A percentile compares a stretch with the other conserved stretches of the same genome.
Evolutionary conservation across 2,329 filamentous ascomycete species (phyloP).

Genomic region (Ampelomyces quisqualis): DNA sequence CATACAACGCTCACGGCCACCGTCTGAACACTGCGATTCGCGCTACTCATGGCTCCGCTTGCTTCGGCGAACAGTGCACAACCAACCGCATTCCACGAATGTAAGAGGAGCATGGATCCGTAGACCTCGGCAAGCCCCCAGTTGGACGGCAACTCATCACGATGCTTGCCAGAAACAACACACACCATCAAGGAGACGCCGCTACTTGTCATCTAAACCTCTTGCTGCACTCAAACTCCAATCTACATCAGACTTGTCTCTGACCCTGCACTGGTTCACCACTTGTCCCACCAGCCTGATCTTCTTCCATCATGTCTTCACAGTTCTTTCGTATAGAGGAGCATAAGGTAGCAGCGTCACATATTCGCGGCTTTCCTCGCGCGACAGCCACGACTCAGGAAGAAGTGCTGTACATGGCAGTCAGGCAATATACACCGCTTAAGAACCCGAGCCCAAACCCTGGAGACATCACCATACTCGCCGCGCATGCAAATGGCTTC

Average conservation of each 20-base stretch:
- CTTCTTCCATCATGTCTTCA: conserved; percentile 39
- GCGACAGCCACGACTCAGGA: conserved; percentile 73
- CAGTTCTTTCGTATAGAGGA: conserved; percentile 66
- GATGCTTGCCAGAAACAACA: conserved; percentile 6
- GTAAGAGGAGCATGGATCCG: conserved; percentile 4
- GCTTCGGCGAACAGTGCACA: no score
- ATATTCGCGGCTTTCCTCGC: conserved; percentile 79
- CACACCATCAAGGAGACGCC: not conserved
- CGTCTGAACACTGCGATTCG: no score
- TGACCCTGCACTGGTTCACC: not conserved
- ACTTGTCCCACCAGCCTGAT: not conserved
- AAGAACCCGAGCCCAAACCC: conserved; percentile 67
- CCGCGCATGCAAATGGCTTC: conserved; percentile 87
- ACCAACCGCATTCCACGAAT: no score
- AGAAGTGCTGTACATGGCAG: conserved; percentile 68
- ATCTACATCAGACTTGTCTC: conserved; percentile 1
- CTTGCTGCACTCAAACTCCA: no score
- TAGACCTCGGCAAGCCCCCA: conserved; percentile 31
- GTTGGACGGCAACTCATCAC: conserved; percentile 28
- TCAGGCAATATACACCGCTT: conserved; percentile 86
- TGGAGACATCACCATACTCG: conserved; percentile 82
- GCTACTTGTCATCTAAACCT: no score
- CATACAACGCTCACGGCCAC: no score
- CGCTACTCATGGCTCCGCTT: not conserved
- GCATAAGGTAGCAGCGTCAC: conserved; percentile 65